phyloP scores from a whole-genome alignment of 768 basidiomycete genomes.

The Ramaria sp. region DNA sequence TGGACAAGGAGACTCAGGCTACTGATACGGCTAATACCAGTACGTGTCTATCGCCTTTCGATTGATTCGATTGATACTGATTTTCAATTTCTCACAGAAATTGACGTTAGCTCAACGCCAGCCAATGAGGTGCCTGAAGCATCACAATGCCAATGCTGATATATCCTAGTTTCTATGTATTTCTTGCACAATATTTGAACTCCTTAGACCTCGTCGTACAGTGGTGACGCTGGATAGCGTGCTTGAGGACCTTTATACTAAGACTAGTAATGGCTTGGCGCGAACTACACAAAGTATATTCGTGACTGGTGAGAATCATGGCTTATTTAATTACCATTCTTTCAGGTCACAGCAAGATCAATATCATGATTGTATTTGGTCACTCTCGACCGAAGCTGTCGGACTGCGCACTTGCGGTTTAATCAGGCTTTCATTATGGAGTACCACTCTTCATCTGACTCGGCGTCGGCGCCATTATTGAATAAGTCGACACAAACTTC shows the following conservation, averaged over 20 bases:
- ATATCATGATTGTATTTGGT: too few relatives aligned
- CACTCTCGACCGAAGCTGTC: too few relatives aligned
- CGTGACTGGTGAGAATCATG: too few relatives aligned
- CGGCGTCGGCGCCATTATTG: neutral
- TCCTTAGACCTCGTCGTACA: too few relatives aligned
- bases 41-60: conserved; percentile 21
- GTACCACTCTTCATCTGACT: neutral
- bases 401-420: neutral
- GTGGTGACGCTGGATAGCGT: too few relatives aligned
- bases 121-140: conserved; percentile 71
- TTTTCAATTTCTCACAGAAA: conserved; percentile 42
- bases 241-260: too few relatives aligned
- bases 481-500: neutral
- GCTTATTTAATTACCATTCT: too few relatives aligned
- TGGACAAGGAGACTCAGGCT: conserved; percentile 69
- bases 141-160: conserved; percentile 74
- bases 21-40: conserved; percentile 36
- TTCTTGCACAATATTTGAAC: neutral
- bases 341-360: too few relatives aligned
- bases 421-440: neutral
- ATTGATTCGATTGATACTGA: conserved; percentile 3
- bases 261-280: too few relatives aligned
- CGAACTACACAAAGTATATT: too few relatives aligned
- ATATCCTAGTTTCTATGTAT: neutral
- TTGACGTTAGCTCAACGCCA: conserved; percentile 75